Conservation (phyloP, 1,284 basidiomycete genomes). For the Rhizoctonia solani region DNA sequence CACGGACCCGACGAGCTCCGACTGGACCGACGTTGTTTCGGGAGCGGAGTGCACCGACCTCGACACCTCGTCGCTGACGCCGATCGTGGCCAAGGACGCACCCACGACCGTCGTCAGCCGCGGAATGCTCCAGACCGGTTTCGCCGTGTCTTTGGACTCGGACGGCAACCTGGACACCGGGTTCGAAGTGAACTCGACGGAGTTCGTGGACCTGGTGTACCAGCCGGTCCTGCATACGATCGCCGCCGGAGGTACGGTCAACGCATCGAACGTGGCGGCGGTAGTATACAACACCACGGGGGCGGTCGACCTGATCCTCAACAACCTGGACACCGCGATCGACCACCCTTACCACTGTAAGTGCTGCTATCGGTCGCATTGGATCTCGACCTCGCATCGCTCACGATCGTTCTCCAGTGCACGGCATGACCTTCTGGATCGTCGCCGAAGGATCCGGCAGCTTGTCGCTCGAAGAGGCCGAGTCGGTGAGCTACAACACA, state of each 20-base stretch:
- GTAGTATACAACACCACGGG: background rate
- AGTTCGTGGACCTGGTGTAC: conserved; percentile 33
- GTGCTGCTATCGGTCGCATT: background rate
- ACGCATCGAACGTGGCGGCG: conserved; percentile 15
- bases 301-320: conserved; percentile 43
- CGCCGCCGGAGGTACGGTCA: conserved; percentile 38
- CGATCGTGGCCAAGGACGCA: conserved; percentile 20
- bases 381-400: conserved; percentile 2
- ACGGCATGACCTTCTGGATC: conserved; percentile 44
- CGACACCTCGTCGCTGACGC: conserved; percentile 32
- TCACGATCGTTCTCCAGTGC: background rate
- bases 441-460: conserved; percentile 42
- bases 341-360: conserved; percentile 28
- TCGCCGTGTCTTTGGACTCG: background rate
- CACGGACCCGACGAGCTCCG: conserved; percentile 14
- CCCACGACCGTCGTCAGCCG: conserved; percentile 22
- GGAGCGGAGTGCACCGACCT: conserved; percentile 12
- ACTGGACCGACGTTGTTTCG: conserved; percentile 9
- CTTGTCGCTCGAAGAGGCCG: conserved; percentile 19
- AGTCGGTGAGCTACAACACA: conserved; percentile 38
- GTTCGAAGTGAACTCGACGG: conserved; percentile 25
- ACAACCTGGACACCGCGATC: conserved; percentile 39
- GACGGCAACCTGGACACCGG: conserved; percentile 34
- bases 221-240: conserved; percentile 40
- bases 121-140: conserved; percentile 4